These are phyloP conservation scores for Rosa persica DNA, from an alignment of 306 rosid species.

Conservation along the genomic window DNA sequence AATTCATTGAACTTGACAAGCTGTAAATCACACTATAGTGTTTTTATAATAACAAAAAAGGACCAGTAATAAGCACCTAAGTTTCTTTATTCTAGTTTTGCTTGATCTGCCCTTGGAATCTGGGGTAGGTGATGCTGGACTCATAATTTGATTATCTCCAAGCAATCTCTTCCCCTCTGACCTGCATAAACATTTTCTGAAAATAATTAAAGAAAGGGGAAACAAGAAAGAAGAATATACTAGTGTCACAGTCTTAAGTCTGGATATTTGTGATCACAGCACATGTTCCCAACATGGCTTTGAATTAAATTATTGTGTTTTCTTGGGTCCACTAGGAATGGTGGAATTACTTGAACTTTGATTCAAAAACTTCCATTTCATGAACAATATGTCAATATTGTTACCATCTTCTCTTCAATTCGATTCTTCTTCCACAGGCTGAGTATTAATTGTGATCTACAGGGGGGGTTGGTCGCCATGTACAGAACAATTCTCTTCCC, in stretches of 20 bases:
- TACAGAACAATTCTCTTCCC: neutral
- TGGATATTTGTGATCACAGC: constrained; percentile 26
- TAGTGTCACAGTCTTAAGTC: constrained; percentile 27
- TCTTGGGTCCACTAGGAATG: constrained; percentile 30
- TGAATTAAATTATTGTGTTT: constrained; percentile 25
- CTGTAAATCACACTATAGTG: neutral
- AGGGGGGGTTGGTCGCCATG: neutral
- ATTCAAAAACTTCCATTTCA: neutral
- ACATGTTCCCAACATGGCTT: constrained; percentile 34
- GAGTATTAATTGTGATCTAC: neutral
- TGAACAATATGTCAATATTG: neutral
- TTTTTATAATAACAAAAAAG: neutral
- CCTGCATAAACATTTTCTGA: constrained; percentile 12
- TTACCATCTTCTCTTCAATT: neutral
- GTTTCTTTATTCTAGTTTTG: constrained; percentile 17
- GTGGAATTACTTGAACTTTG: neutral
- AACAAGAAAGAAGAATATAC: constrained; percentile 5
- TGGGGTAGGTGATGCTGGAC: constrained; percentile 29
- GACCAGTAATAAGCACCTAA: constrained; percentile 7
- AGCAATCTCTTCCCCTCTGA: constrained; percentile 18
- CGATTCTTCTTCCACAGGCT: neutral
- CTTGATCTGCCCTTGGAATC: constrained; percentile 53
- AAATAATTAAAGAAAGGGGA: constrained; percentile 1
- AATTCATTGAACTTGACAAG: constrained; percentile 8
- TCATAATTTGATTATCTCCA: constrained; percentile 23